Base-by-base conservation (phyloP, 192 early-diverging fungal species). In the Bifiguratus adelaidae region DNA sequence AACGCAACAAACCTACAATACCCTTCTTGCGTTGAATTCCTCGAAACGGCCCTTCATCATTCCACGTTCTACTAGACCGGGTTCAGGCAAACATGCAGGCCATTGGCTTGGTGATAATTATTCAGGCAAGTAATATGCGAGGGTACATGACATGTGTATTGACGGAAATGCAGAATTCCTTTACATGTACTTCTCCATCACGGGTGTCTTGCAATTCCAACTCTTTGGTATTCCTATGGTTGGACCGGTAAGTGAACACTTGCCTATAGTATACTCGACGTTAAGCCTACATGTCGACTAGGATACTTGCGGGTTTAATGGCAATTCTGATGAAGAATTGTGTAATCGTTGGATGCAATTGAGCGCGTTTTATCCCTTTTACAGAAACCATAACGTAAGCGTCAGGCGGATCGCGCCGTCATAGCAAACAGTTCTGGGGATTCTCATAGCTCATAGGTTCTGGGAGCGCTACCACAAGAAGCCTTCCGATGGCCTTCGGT, bases 401-500 rank as follows among this genome's bases (percentile, higher is more conserved):
- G 13, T 21, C 37, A 45, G 12, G 16, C n/a, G n/a, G n/a, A n/a
- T n/a, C n/a, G n/a, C n/a, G n/a, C n/a, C n/a, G n/a, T n/a, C n/a
- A n/a, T n/a, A n/a, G n/a, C n/a, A n/a, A n/a, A n/a, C n/a, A n/a
- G n/a, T n/a, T n/a, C n/a, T n/a, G n/a, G n/a, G n/a, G n/a, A n/a
- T n/a, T n/a, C n/a, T n/a, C n/a, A n/a, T n/a, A n/a, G n/a, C n/a
- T n/a, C n/a, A n/a, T n/a, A n/a, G n/a, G n/a, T n/a, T n/a, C n/a
- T n/a, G n/a, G n/a, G n/a, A n/a, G n/a, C n/a, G n/a, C 24, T 19
- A 45, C 21, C 65, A 7, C 83, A 84, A 54, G 82, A 86, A 56
- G 63, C 73, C 3, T 84, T 79, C 36, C 38, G 64, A 5, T 81
- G 76, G 75, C 27, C 41, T 8, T 49, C 47, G 5, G 79, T 81